Evolutionary conservation across 768 basidiomycete species (phyloP).

Genomic region (Boletus speciosus): DNA sequence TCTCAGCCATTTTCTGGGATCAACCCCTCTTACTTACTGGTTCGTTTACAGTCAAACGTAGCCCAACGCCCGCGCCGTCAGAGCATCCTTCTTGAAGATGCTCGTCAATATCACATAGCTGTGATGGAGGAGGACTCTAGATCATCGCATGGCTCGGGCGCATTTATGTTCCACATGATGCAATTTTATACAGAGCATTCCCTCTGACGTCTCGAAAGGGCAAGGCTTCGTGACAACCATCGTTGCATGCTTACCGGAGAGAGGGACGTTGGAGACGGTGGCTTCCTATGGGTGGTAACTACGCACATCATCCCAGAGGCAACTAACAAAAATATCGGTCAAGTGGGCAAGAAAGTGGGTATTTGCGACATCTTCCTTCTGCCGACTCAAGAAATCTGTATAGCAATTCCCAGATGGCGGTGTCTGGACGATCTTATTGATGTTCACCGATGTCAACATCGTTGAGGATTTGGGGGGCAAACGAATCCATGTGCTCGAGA

Average conservation of each 20-base stretch:
- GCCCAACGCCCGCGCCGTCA: background rate
- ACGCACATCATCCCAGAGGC: constrained; percentile 1
- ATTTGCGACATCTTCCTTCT: background rate
- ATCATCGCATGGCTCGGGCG: background rate
- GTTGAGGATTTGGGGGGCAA: background rate
- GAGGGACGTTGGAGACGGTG: background rate
- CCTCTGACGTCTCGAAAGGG: background rate
- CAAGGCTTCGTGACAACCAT: background rate
- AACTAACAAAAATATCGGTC: background rate
- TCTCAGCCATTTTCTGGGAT: background rate
- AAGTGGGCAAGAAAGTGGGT: background rate
- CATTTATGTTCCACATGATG: background rate
- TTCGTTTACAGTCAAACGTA: background rate
- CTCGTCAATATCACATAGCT: background rate
- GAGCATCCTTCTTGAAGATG: background rate
- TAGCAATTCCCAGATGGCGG: too few relatives aligned
- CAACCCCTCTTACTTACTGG: background rate
- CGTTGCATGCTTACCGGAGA: background rate
- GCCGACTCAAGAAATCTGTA: too few relatives aligned
- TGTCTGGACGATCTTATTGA: background rate
- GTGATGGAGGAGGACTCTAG: background rate
- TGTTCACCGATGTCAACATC: background rate
- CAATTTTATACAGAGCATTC: too few relatives aligned
- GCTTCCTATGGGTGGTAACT: background rate
- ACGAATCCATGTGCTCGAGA: background rate